phyloP scores from a whole-genome alignment of 176 grass and related monocot species.

The Poa pratensis region DNA sequence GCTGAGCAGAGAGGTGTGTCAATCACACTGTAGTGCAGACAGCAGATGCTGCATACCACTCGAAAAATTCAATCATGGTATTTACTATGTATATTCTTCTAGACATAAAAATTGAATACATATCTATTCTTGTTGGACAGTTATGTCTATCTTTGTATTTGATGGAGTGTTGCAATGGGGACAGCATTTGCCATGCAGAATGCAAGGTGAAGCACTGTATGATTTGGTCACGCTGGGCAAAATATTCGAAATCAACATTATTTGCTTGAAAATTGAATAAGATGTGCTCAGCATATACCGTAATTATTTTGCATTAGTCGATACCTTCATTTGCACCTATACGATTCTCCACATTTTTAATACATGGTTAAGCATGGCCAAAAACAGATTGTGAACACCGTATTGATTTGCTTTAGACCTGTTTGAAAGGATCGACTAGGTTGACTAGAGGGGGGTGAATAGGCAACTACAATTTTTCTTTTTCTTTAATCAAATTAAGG shows the following conservation, averaged over 20 bases:
- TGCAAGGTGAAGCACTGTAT: background rate
- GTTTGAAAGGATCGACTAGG: too few relatives aligned
- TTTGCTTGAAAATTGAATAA: background rate
- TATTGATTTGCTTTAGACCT: too few relatives aligned
- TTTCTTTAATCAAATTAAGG: too few relatives aligned
- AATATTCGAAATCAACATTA: background rate
- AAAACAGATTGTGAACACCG: too few relatives aligned
- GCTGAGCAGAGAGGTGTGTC: too few relatives aligned
- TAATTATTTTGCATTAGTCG: background rate
- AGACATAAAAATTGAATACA: background rate
- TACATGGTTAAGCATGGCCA: too few relatives aligned
- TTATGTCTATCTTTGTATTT: background rate
- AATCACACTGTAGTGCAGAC: too few relatives aligned
- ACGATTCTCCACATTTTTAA: too few relatives aligned
- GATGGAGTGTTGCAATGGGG: background rate
- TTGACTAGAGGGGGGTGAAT: too few relatives aligned
- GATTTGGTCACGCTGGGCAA: background rate
- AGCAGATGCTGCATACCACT: background rate
- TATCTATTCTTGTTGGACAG: background rate
- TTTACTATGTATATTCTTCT: background rate
- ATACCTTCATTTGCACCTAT: too few relatives aligned
- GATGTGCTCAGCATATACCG: background rate
- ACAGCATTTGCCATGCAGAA: background rate
- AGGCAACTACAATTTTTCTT: too few relatives aligned
- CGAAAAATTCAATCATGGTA: background rate